Base-by-base conservation (phyloP, 2,329 filamentous ascomycete species). In the Celoporthe dispersa region DNA sequence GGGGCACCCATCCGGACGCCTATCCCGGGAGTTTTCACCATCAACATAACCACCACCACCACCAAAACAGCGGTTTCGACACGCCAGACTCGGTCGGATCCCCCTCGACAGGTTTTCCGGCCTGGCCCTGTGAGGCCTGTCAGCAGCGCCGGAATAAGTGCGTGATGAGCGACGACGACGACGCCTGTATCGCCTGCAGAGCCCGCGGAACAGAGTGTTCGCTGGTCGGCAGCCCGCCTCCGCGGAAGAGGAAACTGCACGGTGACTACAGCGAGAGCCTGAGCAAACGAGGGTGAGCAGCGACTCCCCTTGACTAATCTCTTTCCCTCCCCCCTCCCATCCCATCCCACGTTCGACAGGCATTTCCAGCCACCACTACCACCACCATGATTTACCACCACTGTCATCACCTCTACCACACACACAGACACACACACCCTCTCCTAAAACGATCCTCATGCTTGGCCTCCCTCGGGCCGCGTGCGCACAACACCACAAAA, bases 191-290 rank as follows among this genome's bases (percentile, higher is more conserved):
- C 73, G 85, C 93, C 73, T 97, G 93, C 81, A 91, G 93, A 78
- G 90, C 91, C 78, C 90, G 91, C 80, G 91, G 90, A 76, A 88
- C 92, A 77, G 90, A 93, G 75, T 96, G 93, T 81, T 94, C 93
- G 59, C 90, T 94, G 78, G 85, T 90, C 65, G 89, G 91, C 74
- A 93, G 91, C 79, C 92, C 92, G 33, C 89, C 90, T 77, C 90
- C 91, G 69, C 88, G 93, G 75, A 96, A 96, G 84, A 87, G 93
- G 78, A 95, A 94, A 83, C 82, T 93, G 73, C 88, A 91, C 80
- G 86, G 88, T 76, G 87, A 90, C 75, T 82, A 84, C 71, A 87
- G 89, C 73, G 88, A 91, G 73, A 85, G 83, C 73, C 82, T 83
- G 74, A 87, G 86, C 77, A 92, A 92, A 81, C 87, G 90, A 86